A percentile compares a stretch with the other conserved stretches of the same genome.
phyloP scores from a whole-genome alignment of 2,329 filamentous ascomycete genomes.

The Neofusicoccum sp. region DNA sequence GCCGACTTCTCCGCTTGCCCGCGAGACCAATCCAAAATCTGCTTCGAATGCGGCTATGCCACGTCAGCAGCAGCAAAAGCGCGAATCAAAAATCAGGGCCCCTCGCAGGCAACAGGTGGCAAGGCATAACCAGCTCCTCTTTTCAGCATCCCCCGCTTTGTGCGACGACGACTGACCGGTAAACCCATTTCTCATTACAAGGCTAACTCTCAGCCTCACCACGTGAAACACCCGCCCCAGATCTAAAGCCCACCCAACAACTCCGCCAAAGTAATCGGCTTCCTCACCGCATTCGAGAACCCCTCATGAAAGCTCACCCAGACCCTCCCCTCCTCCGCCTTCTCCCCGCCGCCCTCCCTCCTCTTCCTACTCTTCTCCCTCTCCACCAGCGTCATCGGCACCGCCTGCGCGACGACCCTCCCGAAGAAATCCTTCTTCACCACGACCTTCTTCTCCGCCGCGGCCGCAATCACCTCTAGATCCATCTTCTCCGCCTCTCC shows the following conservation, averaged over 20 bases:
- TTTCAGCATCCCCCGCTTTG: too few relatives aligned
- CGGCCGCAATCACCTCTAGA: constrained; percentile 19
- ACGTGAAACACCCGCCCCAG: too few relatives aligned
- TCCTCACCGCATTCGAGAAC: constrained; percentile 86
- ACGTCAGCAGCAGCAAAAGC: too few relatives aligned
- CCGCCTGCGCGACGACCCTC: constrained; percentile 56
- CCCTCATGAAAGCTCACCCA: constrained; percentile 92
- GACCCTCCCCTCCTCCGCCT: constrained; percentile 57
- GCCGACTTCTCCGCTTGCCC: too few relatives aligned
- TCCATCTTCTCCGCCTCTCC: constrained; percentile 22
- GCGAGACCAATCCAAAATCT: too few relatives aligned
- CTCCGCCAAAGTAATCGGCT: constrained; percentile 78
- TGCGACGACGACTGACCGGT: too few relatives aligned
- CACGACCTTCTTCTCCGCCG: constrained; percentile 24
- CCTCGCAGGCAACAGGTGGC: too few relatives aligned
- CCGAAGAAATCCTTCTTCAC: constrained; percentile 86
- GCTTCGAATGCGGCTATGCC: too few relatives aligned
- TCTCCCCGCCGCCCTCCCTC: constrained; percentile 29
- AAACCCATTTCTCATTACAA: too few relatives aligned
- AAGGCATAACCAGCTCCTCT: too few relatives aligned
- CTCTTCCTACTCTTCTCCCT: constrained; percentile 33
- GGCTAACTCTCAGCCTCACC: too few relatives aligned
- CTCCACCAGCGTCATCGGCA: constrained; percentile 40
- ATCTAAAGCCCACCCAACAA: constrained; percentile 65
- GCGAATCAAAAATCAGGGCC: too few relatives aligned